Conservation (phyloP, 129 eudicot genomes). For the Rutidosis leptorrhynchoides region DNA sequence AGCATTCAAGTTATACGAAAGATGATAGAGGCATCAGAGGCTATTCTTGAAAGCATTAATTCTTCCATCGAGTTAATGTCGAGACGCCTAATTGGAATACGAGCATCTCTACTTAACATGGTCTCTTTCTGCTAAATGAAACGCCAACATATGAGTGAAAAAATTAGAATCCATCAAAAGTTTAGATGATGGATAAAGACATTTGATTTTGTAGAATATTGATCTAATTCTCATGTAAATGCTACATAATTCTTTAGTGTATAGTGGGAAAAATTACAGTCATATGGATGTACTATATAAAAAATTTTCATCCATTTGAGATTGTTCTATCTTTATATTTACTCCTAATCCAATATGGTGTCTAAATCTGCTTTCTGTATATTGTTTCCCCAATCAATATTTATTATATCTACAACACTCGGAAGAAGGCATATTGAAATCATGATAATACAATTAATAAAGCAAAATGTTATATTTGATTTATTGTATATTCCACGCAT, state of each 20-base stretch:
- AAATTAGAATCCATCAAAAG: neutral
- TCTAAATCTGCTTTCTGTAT: neutral
- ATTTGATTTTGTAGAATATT: neutral
- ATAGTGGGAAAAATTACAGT: too few relatives aligned
- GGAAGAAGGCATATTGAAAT: neutral
- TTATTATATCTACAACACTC: neutral
- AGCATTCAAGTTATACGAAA: constrained; percentile 2
- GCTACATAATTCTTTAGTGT: neutral
- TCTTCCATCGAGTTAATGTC: constrained; percentile 29
- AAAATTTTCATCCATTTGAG: neutral
- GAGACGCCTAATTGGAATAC: constrained; percentile 26
- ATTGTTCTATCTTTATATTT: neutral
- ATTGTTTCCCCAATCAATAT: neutral
- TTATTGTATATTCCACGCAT: neutral
- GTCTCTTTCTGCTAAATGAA: constrained; percentile 28
- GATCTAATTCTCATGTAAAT: constrained; percentile 21
- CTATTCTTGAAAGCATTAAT: constrained; percentile 19
- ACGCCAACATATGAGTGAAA: neutral
- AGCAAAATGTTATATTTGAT: neutral
- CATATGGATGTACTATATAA: neutral
- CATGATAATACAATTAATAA: neutral
- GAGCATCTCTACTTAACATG: constrained; percentile 40
- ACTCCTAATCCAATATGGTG: neutral
- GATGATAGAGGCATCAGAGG: constrained; percentile 26
- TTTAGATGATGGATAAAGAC: neutral